These are phyloP conservation scores for Starmerella davenportii DNA, from an alignment of 805 yeast species.

Conservation along the genomic window DNA sequence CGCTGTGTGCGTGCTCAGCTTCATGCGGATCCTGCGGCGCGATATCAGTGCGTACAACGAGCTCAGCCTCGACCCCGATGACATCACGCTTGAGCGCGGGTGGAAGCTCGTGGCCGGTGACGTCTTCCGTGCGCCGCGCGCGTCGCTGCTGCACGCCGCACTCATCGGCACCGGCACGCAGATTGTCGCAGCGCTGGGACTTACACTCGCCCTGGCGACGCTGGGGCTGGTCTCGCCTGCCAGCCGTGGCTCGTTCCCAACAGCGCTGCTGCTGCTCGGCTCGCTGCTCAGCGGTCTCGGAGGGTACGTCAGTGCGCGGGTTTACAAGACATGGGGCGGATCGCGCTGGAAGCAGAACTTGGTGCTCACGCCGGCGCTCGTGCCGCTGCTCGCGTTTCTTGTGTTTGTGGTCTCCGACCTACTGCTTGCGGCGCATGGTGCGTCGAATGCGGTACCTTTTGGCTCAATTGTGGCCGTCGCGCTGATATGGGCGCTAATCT, in stretches of 20 bases:
- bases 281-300: conserved; percentile 68
- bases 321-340: conserved; percentile 83
- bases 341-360: conserved; percentile 77
- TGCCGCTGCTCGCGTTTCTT: conserved; percentile 61
- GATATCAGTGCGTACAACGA: conserved; percentile 83
- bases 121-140: conserved; percentile 68
- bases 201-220: conserved; percentile 64
- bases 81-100: conserved; percentile 80
- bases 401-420: conserved; percentile 58
- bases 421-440: conserved; percentile 54
- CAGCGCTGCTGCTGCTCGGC: conserved; percentile 72
- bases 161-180: conserved; percentile 81
- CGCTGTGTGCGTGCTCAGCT: conserved; percentile 56
- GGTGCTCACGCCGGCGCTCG: conserved; percentile 61
- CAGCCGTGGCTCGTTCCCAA: conserved; percentile 81
- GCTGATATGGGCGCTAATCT: conserved; percentile 66
- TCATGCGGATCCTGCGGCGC: conserved; percentile 59
- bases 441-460: conserved; percentile 89
- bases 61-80: conserved; percentile 53
- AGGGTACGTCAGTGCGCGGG: conserved; percentile 68
- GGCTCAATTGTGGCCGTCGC: conserved; percentile 75
- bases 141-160: conserved; percentile 54
- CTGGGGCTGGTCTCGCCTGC: conserved; percentile 85
- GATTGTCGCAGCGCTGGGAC: conserved; percentile 53
- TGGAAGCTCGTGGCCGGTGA: conserved; percentile 96